Percentiles rank a stretch among this genome's conserved stretches.
Evolutionary conservation across 2,329 filamentous ascomycete genomes (phyloP).

Genomic region (Helicocarpus griseus): DNA sequence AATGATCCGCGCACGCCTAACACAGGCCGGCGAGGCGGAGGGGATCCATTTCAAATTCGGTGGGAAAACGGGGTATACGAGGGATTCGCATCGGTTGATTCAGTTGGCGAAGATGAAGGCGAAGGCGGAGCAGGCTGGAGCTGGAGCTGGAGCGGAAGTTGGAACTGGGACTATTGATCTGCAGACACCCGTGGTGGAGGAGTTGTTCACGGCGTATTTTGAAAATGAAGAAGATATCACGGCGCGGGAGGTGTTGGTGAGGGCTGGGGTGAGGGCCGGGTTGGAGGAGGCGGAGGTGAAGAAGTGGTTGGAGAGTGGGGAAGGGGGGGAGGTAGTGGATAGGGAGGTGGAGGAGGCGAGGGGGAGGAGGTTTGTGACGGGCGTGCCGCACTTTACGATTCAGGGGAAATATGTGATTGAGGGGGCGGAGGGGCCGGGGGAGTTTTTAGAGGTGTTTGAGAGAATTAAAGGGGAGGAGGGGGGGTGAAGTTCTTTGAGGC

Average conservation of each 20-base stretch:
- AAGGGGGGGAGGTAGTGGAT: constrained; percentile 50
- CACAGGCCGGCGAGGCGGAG: constrained; percentile 49
- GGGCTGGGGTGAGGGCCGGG: constrained; percentile 35
- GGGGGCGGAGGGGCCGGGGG: constrained; percentile 60
- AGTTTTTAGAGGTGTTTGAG: constrained; percentile 58
- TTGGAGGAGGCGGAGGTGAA: constrained; percentile 44
- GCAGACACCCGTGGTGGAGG: constrained; percentile 52
- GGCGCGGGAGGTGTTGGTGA: constrained; percentile 41
- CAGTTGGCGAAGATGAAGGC: constrained; percentile 55
- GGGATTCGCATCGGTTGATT: constrained; percentile 68
- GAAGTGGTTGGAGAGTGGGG: constrained; percentile 44
- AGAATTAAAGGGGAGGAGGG: constrained; percentile 37
- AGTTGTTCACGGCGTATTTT: constrained; percentile 58
- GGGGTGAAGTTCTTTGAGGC: too few relatives aligned
- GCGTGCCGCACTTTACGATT: constrained; percentile 68
- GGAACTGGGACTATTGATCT: too few relatives aligned
- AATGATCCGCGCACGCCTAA: constrained; percentile 50
- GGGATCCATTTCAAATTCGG: constrained; percentile 66
- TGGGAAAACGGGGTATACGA: constrained; percentile 64
- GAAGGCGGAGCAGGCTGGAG: too few relatives aligned
- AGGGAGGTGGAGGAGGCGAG: constrained; percentile 45
- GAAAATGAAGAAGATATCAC: constrained; percentile 57
- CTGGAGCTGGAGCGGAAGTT: too few relatives aligned
- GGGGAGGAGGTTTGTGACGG: constrained; percentile 46
- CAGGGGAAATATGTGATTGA: constrained; percentile 57